Conservation (phyloP, 75 land plant species). For the Cryptomeria japonica region DNA sequence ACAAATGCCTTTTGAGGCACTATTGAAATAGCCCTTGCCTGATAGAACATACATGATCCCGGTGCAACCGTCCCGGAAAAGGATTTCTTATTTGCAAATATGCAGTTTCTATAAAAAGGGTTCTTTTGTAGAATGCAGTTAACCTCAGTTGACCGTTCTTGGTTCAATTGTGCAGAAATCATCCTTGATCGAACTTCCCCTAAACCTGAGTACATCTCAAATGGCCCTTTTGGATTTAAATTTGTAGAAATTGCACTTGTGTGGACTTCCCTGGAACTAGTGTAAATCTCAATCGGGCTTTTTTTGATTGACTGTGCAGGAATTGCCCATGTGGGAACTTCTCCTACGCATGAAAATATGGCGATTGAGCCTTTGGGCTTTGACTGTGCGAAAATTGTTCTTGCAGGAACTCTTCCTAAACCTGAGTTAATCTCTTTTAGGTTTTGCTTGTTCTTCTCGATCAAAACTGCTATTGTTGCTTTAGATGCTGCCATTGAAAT, state of each 20-base stretch:
- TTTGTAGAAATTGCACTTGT: neutral
- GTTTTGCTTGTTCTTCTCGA: neutral
- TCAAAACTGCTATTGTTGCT: neutral
- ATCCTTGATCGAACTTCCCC: neutral
- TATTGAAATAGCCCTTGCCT: slow-evolving; percentile 7
- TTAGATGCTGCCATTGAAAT: neutral
- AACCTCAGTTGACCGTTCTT: neutral
- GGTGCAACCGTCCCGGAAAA: neutral
- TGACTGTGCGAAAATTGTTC: neutral
- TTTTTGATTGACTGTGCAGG: neutral
- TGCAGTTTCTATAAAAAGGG: neutral
- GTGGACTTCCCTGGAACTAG: neutral
- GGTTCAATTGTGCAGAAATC: neutral
- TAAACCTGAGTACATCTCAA: slow-evolving; percentile 3
- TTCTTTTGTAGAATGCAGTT: neutral
- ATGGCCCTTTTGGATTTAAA: neutral
- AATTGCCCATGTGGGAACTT: neutral
- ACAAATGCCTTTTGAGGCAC: slow-evolving; percentile 12
- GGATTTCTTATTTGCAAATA: neutral
- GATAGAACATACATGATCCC: neutral
- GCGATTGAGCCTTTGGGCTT: neutral
- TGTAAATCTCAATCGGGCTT: neutral
- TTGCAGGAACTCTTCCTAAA: neutral
- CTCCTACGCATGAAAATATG: neutral
- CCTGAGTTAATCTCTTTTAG: neutral